phyloP scores from a whole-genome alignment of 176 grass and related monocot genomes.

The Lolium perenne region DNA sequence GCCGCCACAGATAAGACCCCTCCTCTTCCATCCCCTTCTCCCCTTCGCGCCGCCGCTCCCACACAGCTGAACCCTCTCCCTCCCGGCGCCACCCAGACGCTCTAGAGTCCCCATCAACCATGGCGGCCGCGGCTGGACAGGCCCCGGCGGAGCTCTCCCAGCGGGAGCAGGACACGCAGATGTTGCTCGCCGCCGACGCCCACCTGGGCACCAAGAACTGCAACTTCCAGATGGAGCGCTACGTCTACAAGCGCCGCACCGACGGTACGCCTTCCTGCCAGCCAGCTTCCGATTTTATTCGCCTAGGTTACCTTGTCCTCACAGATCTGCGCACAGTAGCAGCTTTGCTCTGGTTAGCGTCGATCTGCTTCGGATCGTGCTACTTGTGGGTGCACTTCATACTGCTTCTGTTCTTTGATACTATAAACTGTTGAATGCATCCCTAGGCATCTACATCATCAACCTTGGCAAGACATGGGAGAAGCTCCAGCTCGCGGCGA shows the following conservation, averaged over 20 bases:
- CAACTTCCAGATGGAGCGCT: conserved; percentile 99
- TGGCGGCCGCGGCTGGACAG: conserved; percentile 58
- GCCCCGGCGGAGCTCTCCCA: conserved; percentile 54
- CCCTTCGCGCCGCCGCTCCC: conserved; percentile 36
- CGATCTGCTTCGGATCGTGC: not conserved
- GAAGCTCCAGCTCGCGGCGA: conserved; percentile 81
- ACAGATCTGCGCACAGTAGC: not conserved
- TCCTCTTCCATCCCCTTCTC: not conserved
- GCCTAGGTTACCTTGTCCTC: not conserved
- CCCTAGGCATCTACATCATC: conserved; percentile 84
- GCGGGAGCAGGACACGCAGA: conserved; percentile 90
- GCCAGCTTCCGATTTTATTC: not conserved
- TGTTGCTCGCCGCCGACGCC: conserved; percentile 95
- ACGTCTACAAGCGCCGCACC: conserved; percentile 76
- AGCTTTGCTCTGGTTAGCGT: not conserved
- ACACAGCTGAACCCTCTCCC: not conserved
- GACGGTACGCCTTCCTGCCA: conserved; percentile 60
- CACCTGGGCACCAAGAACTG: conserved; percentile 98
- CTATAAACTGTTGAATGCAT: not conserved
- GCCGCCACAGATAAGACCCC: conserved; percentile 39
- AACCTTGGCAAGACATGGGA: conserved; percentile 94
- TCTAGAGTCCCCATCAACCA: conserved; percentile 35
- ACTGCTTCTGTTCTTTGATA: not conserved
- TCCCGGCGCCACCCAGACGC: not conserved
- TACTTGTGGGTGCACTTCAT: not conserved